Evolutionary conservation across 192 early-diverging fungal species (phyloP).

Genomic region (Pilaira anomala): DNA sequence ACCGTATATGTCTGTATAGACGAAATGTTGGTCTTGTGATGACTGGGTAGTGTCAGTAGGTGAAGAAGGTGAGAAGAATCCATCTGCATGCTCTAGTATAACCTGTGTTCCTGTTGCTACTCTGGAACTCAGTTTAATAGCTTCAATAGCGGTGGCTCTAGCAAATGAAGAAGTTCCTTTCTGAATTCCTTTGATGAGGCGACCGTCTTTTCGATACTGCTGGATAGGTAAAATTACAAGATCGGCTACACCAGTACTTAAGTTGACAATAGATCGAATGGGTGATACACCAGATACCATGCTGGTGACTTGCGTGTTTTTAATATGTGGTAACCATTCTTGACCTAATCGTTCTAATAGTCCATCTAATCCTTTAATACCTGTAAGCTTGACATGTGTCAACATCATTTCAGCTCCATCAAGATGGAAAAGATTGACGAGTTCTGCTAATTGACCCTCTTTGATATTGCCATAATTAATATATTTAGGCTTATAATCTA

Average conservation of each 20-base stretch:
- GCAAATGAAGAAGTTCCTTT: constrained; percentile 88
- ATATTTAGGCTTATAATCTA: constrained; percentile 98
- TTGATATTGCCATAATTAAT: constrained; percentile 70
- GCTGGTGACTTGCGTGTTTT: constrained; percentile 85
- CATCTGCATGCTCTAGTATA: constrained; percentile 86
- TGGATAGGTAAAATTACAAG: constrained; percentile 88
- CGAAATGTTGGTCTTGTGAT: not conserved
- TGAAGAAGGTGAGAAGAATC: constrained; percentile 54
- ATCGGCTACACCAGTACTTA: constrained; percentile 90
- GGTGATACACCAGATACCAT: constrained; percentile 89
- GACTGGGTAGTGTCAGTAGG: not conserved
- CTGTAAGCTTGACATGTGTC: constrained; percentile 68
- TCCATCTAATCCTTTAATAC: constrained; percentile 69
- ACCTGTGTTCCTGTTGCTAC: constrained; percentile 88
- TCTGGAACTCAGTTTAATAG: constrained; percentile 82
- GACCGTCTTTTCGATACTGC: constrained; percentile 90
- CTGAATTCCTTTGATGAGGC: constrained; percentile 83
- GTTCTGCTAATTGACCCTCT: constrained; percentile 72
- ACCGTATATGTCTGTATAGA: constrained; percentile 4
- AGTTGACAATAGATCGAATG: constrained; percentile 83
- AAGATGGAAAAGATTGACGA: constrained; percentile 91
- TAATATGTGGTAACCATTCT: constrained; percentile 90
- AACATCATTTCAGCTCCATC: constrained; percentile 91
- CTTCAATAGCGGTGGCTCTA: constrained; percentile 85
- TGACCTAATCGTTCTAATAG: constrained; percentile 62